Percentiles rank a stretch among this genome's conserved stretches.
phyloP scores from a whole-genome alignment of 1,284 basidiomycete species.

The Volvariella volvacea region DNA sequence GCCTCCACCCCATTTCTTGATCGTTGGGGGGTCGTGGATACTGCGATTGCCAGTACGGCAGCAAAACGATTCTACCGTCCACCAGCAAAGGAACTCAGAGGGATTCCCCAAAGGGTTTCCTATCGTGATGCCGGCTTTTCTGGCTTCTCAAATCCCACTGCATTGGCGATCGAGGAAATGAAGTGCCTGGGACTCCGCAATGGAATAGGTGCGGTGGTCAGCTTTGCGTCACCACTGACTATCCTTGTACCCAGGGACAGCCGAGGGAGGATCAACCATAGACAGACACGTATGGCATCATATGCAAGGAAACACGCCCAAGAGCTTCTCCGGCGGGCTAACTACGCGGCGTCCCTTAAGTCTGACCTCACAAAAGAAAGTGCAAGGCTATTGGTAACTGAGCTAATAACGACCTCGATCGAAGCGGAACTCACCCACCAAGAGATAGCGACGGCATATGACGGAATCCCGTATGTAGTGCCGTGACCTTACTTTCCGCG shows the following conservation, averaged over 20 bases:
- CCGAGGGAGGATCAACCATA: background rate
- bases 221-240: conserved; percentile 14
- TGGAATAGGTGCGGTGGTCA: conserved; percentile 10
- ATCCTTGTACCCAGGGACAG: conserved; percentile 8
- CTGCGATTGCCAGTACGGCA: conserved; percentile 14
- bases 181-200: conserved; percentile 12
- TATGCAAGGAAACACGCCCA: background rate
- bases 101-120: conserved; percentile 7
- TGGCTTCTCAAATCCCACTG: conserved; percentile 18
- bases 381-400: no score
- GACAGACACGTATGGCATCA: background rate
- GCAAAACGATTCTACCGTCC: conserved; percentile 13
- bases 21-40: conserved; percentile 17
- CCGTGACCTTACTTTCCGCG: no score
- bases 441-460: no score
- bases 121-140: conserved; percentile 17
- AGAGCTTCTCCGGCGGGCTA: background rate
- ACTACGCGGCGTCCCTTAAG: background rate
- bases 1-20: conserved; percentile 9
- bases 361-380: no score
- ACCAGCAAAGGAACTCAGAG: conserved; percentile 5
- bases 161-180: conserved; percentile 11
- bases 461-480: no score
- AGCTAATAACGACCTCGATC: background rate
- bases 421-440: background rate